These are phyloP conservation scores for Apiosordaria backusii DNA, from an alignment of 495 filamentous ascomycete species.

Conservation along the genomic window DNA sequence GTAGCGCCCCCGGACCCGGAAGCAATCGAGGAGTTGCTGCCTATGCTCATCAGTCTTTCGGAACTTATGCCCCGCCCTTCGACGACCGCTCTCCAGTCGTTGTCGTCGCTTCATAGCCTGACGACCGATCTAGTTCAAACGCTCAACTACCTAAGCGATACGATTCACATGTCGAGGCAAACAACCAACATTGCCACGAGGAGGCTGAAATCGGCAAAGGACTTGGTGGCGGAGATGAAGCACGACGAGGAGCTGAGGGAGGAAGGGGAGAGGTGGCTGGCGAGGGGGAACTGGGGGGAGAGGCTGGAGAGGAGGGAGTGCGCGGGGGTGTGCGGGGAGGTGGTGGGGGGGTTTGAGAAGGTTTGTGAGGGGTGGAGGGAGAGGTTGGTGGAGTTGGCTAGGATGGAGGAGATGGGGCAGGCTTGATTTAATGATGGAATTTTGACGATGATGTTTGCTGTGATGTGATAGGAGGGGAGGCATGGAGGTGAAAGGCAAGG, in stretches of 20 bases:
- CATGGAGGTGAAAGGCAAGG: neutral
- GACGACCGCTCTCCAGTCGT: constrained; percentile 52
- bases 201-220: constrained; percentile 67
- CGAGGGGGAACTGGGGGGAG: constrained; percentile 74
- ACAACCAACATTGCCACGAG: constrained; percentile 74
- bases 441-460: neutral
- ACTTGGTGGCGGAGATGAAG: constrained; percentile 77
- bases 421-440: neutral
- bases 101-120: constrained; percentile 58
- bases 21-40: constrained; percentile 62
- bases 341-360: constrained; percentile 87
- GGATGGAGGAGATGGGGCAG: constrained; percentile 6
- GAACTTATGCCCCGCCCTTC: constrained; percentile 55
- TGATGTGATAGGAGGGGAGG: neutral
- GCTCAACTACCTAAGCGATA: constrained; percentile 83
- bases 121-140: constrained; percentile 75
- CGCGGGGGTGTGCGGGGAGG: constrained; percentile 72
- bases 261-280: constrained; percentile 75
- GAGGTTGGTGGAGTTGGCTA: constrained; percentile 48
- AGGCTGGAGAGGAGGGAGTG: constrained; percentile 71
- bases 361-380: constrained; percentile 63
- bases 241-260: constrained; percentile 78
- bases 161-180: constrained; percentile 90
- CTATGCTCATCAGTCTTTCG: constrained; percentile 54
- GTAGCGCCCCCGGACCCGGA: constrained; percentile 52